Percentiles rank a stretch among this genome's conserved stretches.
These are phyloP conservation scores for Fomes fomentarius DNA, from an alignment of 1,284 basidiomycete genomes.

Conservation along the genomic window DNA sequence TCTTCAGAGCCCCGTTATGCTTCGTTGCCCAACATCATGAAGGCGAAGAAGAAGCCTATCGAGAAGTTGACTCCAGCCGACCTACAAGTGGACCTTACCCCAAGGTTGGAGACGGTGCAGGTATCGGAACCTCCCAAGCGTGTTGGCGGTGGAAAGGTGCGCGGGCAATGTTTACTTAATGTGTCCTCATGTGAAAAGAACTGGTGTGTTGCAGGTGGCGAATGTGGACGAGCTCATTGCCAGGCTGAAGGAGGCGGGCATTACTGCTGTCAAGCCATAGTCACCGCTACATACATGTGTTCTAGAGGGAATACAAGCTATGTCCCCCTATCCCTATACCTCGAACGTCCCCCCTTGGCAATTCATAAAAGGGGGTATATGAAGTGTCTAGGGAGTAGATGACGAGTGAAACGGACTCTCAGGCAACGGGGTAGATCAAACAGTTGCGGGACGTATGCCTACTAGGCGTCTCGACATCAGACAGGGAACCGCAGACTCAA, in stretches of 20 bases:
- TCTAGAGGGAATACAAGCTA: no score
- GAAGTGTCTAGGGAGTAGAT: no score
- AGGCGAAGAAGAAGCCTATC: conserved; percentile 98
- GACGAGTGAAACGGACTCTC: no score
- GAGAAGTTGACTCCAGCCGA: conserved; percentile 85
- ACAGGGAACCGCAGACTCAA: conserved; percentile 18
- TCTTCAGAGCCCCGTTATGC: conserved; percentile 97
- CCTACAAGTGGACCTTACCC: conserved; percentile 82
- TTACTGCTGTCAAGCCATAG: conserved; percentile 51
- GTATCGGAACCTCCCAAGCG: conserved; percentile 93
- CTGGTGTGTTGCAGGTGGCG: conserved; percentile 53
- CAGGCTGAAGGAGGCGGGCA: conserved; percentile 91
- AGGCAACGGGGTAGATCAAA: no score
- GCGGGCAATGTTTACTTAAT: conserved; percentile 15
- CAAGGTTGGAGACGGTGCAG: conserved; percentile 86
- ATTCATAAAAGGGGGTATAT: no score
- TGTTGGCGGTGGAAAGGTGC: conserved; percentile 91
- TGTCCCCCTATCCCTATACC: no score
- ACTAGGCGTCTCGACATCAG: no score
- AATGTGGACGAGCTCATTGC: conserved; percentile 89
- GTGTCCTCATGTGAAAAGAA: not conserved
- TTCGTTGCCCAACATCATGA: conserved; percentile 95
- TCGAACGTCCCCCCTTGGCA: no score
- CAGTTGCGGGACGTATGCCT: no score
- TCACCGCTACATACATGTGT: not conserved